Evolutionary conservation across 1,284 basidiomycete genomes (phyloP), one percentile per base, ranked within the genome.

Genomic region (Apiotrichum domesticum): DNA sequence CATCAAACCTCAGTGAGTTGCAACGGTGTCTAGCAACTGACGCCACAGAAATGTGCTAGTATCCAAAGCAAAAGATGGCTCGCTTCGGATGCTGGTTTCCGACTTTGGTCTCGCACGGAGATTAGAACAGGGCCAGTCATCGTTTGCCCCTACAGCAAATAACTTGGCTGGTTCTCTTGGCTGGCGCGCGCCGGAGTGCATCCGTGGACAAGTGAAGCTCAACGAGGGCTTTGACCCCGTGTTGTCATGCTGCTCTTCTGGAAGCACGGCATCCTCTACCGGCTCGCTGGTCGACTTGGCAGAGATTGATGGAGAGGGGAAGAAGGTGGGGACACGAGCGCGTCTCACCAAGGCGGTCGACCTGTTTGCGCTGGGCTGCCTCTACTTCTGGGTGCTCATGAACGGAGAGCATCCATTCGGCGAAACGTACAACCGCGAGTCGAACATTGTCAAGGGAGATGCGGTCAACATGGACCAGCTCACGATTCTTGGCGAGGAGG

Each of bases 31-130:
- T 9, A 15, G 35, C 35, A 35, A n/a, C 54, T 62, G 56, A 62
- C 59, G 35, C 14, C 21, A 7, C 57, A 77, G 76, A 56, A 98
- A 99, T 71, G 98, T 99, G 56, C 82, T 98, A 7, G 83, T 98
- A 14, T 90, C 88, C 6, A 78, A 80, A 32, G 83, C 84, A 14
- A 87, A 86, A 68, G 79, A 82, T 54, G 81, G 83, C 29, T 72
- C 71, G 1, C 84, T 92, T 64, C 80, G 89, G 43, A 93, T 96
- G 90, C 79, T 96, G 48, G 94, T 96, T 56, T 95, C 91, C 1
- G 93, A 97, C 75, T 96, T 97, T 72, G 93, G 93, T 32, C 80
- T 97, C 47, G 95, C 92, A 70, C 91, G 91, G 72, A 90, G 89
- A 70, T 81, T 96, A 35, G 92, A 96, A 63, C 79, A 90, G 45